Conservation (phyloP, 2,329 filamentous ascomycete genomes). For the Rutstroemia sp. region DNA sequence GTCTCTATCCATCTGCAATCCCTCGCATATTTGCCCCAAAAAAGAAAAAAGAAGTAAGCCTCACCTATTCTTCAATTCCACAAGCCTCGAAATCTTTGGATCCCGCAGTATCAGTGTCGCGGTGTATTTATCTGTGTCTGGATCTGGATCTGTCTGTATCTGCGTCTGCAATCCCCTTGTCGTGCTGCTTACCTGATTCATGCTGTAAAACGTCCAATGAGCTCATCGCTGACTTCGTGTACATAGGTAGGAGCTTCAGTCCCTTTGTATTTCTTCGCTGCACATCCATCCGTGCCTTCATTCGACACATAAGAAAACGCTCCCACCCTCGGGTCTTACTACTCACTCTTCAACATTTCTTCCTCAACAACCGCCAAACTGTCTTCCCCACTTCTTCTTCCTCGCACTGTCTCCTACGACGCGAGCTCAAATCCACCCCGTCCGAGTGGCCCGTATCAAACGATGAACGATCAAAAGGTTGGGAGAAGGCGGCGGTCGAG, state of each 20-base stretch:
- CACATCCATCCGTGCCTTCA: not conserved
- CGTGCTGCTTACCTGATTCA: not conserved
- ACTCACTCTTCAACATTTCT: conserved; percentile 26
- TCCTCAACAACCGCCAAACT: conserved; percentile 78
- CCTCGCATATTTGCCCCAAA: no score
- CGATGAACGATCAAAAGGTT: conserved; percentile 55
- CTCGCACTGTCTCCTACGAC: conserved; percentile 87
- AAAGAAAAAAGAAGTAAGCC: no score
- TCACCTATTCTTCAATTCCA: no score
- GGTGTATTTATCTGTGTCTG: not conserved
- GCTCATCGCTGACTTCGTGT: conserved; percentile 5
- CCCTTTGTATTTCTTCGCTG: not conserved
- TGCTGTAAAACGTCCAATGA: not conserved
- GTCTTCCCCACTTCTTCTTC: conserved; percentile 82
- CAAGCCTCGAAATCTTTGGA: no score
- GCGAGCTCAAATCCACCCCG: conserved; percentile 64
- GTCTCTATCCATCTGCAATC: no score
- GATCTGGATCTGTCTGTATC: no score
- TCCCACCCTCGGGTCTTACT: conserved; percentile 11
- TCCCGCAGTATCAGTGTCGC: no score
- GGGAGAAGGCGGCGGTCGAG: conserved; percentile 88
- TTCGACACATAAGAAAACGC: conserved; percentile 13
- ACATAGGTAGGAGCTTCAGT: not conserved
- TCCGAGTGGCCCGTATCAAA: conserved; percentile 43
- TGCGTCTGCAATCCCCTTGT: not conserved